Conservation (phyloP, 805 yeast genomes). For the Nakazawaea wyomingensis region DNA sequence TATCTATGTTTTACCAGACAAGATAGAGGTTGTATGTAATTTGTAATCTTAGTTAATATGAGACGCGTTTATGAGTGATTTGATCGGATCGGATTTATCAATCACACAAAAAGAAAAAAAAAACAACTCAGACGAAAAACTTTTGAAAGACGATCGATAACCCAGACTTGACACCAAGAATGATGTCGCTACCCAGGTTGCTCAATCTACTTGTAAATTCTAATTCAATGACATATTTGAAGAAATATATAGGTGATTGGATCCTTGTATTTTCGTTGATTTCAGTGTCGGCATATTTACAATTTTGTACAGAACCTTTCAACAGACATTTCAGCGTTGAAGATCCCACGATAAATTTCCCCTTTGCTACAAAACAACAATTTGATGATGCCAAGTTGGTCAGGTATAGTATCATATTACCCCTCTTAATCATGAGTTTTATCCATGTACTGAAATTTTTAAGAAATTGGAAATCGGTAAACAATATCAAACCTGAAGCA, state of each 20-base stretch:
- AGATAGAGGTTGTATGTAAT: too few species aligned
- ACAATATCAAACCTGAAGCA: constrained; percentile 21
- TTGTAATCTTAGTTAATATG: too few species aligned
- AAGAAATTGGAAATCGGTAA: constrained; percentile 23
- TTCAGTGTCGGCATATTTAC: background rate
- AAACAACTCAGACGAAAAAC: too few species aligned
- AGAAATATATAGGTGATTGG: constrained; percentile 7
- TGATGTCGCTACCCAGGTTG: background rate
- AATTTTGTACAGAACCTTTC: constrained; percentile 30
- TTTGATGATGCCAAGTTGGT: constrained; percentile 23
- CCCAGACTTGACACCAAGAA: too few species aligned
- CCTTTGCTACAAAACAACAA: constrained; percentile 39
- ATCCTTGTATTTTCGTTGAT: background rate
- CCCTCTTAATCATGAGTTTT: constrained; percentile 24
- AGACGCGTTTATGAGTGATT: too few species aligned
- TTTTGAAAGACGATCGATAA: too few species aligned
- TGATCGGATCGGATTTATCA: too few species aligned
- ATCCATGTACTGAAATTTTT: constrained; percentile 25
- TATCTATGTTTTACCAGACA: too few species aligned
- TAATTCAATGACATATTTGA: background rate
- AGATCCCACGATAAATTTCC: constrained; percentile 42
- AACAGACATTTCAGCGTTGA: constrained; percentile 37
- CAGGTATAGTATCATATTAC: constrained; percentile 32
- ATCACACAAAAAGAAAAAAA: too few species aligned
- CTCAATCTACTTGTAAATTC: background rate